Conservation (phyloP, 2,329 filamentous ascomycete genomes). For the Rutstroemia sp. region DNA sequence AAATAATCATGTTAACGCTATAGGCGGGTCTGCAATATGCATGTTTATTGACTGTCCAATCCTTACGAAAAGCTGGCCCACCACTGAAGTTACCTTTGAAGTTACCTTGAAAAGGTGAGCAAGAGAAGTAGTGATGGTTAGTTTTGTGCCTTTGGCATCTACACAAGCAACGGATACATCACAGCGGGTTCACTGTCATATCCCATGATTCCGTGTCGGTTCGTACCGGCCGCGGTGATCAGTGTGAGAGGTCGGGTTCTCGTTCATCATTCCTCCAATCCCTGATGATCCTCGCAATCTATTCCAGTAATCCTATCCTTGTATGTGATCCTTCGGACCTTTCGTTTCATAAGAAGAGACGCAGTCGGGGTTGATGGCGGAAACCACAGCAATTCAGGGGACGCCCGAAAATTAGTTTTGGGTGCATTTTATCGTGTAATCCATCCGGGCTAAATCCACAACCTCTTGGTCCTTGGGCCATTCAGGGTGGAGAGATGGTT, state of each 20-base stretch:
- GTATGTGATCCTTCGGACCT: conserved; percentile 20
- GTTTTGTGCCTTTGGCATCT: background rate
- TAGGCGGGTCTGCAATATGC: conserved; percentile 3
- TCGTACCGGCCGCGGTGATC: background rate
- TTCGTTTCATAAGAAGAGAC: conserved; percentile 27
- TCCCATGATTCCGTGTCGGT: background rate
- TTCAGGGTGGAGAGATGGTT: background rate
- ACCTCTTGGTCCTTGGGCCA: background rate
- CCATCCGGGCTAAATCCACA: conserved; percentile 11
- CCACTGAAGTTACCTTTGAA: background rate
- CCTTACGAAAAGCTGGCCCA: background rate
- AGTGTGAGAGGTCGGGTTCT: background rate
- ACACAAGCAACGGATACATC: too few species aligned
- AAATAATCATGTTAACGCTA: conserved; percentile 6
- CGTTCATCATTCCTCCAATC: background rate
- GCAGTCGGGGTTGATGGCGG: conserved; percentile 7
- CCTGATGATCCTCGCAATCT: conserved; percentile 7
- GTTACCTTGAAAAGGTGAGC: too few species aligned
- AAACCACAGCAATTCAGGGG: background rate
- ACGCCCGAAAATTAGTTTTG: background rate
- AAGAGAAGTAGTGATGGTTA: background rate
- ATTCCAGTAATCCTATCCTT: conserved; percentile 18
- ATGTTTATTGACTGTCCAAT: background rate
- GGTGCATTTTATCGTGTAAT: conserved; percentile 13
- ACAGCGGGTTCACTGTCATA: too few species aligned